phyloP scores from a whole-genome alignment of 2,329 filamentous ascomycete genomes.

The Paraconiothyrium sp. region DNA sequence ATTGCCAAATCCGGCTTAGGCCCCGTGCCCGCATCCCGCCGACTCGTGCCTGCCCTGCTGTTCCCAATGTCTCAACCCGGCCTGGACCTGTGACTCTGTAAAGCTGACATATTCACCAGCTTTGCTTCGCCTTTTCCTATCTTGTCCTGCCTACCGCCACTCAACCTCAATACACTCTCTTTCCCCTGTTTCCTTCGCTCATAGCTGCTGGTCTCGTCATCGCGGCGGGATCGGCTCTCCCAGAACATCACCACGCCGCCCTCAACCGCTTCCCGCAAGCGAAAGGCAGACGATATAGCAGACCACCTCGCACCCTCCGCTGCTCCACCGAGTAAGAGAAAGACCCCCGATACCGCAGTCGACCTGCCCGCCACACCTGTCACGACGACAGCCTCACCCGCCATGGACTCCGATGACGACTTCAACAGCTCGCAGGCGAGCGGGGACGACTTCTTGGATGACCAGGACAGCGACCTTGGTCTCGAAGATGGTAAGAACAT shows the following conservation, averaged over 20 bases:
- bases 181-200: slow-evolving; percentile 18
- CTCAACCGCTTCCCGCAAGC: slow-evolving; percentile 43
- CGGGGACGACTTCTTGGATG: slow-evolving; percentile 75
- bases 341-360: slow-evolving; percentile 29
- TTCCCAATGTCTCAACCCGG: slow-evolving; percentile 23
- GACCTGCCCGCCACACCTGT: slow-evolving; percentile 45
- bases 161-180: slow-evolving; percentile 19
- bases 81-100: slow-evolving; percentile 34
- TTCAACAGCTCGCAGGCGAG: slow-evolving; percentile 87
- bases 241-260: slow-evolving; percentile 50
- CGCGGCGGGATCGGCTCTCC: slow-evolving; percentile 47
- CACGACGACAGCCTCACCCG: slow-evolving; percentile 53
- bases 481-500: slow-evolving; percentile 54
- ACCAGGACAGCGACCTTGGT: slow-evolving; percentile 77
- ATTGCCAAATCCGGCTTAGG: slow-evolving; percentile 20
- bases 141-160: slow-evolving; percentile 22
- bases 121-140: slow-evolving; percentile 1
- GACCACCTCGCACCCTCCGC: slow-evolving; percentile 36
- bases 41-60: not conserved
- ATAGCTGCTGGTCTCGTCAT: slow-evolving; percentile 51
- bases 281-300: slow-evolving; percentile 50
- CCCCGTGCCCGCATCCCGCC: slow-evolving; percentile 24
- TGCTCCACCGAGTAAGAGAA: slow-evolving; percentile 45
- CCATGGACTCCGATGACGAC: slow-evolving; percentile 96
- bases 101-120: slow-evolving; percentile 35